Conservation (phyloP, 1,284 basidiomycete species). For the Polyporus tsugae region DNA sequence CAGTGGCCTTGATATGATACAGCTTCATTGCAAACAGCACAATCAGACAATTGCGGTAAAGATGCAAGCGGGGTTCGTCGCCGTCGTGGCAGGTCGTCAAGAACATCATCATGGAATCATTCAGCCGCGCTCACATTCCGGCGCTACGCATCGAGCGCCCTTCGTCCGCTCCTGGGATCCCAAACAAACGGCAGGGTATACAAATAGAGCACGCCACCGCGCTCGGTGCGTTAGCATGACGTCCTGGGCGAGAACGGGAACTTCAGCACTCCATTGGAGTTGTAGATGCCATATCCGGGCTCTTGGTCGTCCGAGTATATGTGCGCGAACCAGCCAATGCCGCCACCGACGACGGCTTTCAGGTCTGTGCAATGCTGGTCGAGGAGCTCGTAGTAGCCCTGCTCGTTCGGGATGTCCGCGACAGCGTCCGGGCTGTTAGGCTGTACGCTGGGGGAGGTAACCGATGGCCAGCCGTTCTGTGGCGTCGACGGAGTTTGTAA, state of each 20-base stretch:
- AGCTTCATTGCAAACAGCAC: conserved; percentile 1
- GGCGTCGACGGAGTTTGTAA: background rate
- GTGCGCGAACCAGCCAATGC: conserved; percentile 83
- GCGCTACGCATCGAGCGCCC: background rate
- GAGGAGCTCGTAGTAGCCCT: conserved; percentile 73
- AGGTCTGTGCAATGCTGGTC: conserved; percentile 68
- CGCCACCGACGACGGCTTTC: conserved; percentile 64
- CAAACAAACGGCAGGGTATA: background rate
- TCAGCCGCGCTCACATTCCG: background rate
- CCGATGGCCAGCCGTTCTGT: conserved; percentile 82
- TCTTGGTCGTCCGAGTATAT: conserved; percentile 74
- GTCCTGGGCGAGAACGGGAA: conserved; percentile 57
- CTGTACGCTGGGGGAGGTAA: conserved; percentile 62
- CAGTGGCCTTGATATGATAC: background rate
- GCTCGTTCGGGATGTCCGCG: conserved; percentile 65
- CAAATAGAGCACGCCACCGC: background rate
- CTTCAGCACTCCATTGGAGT: conserved; percentile 54
- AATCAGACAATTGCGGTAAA: background rate
- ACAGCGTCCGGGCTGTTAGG: conserved; percentile 63
- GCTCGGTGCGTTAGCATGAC: conserved; percentile 36
- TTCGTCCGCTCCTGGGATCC: background rate
- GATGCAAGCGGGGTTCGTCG: background rate
- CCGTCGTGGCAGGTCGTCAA: conserved; percentile 7
- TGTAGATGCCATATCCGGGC: conserved; percentile 73
- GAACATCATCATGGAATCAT: background rate